A percentile compares a stretch with the other conserved stretches of the same genome.
These are phyloP conservation scores for Agrostemma githago DNA, from an alignment of 148 eudicot species.

Conservation along the genomic window DNA sequence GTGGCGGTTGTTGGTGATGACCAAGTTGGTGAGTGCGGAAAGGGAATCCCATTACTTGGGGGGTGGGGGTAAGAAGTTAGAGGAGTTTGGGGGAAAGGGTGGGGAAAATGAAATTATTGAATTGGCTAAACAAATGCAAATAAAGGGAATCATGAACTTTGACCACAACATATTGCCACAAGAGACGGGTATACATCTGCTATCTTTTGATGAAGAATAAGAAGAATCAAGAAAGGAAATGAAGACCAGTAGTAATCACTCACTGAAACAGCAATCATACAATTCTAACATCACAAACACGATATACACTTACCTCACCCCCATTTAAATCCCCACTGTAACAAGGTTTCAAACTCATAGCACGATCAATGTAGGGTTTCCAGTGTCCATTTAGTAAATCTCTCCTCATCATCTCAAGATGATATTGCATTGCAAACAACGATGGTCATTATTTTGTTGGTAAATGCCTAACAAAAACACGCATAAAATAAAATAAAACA, in stretches of 20 bases:
- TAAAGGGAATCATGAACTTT: no score
- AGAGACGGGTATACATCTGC: neutral
- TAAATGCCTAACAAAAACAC: neutral
- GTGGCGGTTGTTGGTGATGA: no score
- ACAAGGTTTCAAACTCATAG: slow-evolving; percentile 85
- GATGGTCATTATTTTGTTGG: neutral
- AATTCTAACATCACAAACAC: neutral
- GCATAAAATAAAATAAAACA: neutral
- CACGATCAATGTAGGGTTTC: slow-evolving; percentile 95
- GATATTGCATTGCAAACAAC: slow-evolving; percentile 39
- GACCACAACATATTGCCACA: neutral
- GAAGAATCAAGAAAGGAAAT: neutral
- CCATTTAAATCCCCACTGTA: slow-evolving; percentile 89
- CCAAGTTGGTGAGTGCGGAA: no score
- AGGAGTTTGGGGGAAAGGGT: no score
- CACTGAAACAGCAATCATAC: slow-evolving; percentile 1
- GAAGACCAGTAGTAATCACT: neutral
- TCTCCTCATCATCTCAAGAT: slow-evolving; percentile 98
- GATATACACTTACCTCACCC: slow-evolving; percentile 63
- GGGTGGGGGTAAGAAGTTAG: no score
- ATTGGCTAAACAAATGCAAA: no score
- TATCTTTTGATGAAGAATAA: neutral
- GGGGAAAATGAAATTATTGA: no score
- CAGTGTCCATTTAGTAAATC: slow-evolving; percentile 96
- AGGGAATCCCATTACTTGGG: no score